These are phyloP conservation scores for Xylariaceae sp. DNA, from an alignment of 2,329 filamentous ascomycete species.

Conservation along the genomic window DNA sequence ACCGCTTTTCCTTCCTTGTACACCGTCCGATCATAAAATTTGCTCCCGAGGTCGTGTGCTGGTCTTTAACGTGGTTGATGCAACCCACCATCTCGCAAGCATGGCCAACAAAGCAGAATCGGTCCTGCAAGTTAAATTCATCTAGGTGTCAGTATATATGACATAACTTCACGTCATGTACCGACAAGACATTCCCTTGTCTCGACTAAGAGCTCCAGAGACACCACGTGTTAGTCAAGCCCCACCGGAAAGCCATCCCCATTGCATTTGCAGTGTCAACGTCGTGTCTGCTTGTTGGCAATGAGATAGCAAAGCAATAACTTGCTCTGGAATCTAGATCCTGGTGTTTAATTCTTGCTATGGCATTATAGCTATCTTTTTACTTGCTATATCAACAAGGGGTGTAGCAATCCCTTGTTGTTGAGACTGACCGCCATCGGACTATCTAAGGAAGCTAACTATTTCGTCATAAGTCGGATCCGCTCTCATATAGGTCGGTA, in stretches of 20 bases:
- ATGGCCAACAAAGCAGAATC: slow-evolving; percentile 7
- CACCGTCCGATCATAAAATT: no score
- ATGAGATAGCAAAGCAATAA: no score
- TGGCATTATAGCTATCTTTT: no score
- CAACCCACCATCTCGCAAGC: slow-evolving; percentile 1
- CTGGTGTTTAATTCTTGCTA: slow-evolving; percentile 1
- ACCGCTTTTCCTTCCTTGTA: no score
- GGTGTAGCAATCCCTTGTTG: no score
- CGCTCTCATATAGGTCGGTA: no score
- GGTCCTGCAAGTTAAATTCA: slow-evolving; percentile 11
- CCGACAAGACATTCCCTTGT: background rate
- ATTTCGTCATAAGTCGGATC: no score
- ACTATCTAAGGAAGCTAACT: no score
- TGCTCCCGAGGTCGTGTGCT: no score
- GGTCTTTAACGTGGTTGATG: slow-evolving; percentile 15
- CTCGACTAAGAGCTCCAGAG: background rate
- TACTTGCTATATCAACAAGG: no score
- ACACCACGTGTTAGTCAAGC: slow-evolving; percentile 1
- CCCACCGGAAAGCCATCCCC: background rate
- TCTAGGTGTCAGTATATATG: slow-evolving; percentile 10
- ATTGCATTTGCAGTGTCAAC: background rate
- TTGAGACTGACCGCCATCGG: no score
- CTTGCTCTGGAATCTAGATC: no score
- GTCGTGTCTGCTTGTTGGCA: background rate
- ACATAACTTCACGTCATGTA: background rate